These are phyloP conservation scores for Axilococcus clingmanii DNA, from an alignment of 139 green algal genomes.

Conservation along the genomic window DNA sequence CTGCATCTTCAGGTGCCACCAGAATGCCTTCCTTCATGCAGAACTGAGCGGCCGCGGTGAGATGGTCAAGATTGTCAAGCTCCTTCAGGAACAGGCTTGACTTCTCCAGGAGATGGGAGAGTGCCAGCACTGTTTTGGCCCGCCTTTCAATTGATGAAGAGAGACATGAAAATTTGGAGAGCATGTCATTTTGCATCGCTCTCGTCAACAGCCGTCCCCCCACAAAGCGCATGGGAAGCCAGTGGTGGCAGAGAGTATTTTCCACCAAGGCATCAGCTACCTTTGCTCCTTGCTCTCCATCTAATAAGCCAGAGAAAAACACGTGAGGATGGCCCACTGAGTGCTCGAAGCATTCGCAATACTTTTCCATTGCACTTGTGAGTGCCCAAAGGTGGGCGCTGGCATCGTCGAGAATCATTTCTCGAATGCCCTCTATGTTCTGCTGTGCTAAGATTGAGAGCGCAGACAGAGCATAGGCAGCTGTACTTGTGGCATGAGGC, in stretches of 20 bases:
- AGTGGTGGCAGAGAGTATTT: not conserved
- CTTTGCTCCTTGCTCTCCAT: not conserved
- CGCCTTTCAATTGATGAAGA: too few species aligned
- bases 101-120: too few species aligned
- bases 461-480: constrained; percentile 8
- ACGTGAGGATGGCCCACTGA: constrained; percentile 6
- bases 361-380: not conserved
- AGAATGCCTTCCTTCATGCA: too few species aligned
- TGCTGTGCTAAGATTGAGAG: constrained; percentile 3
- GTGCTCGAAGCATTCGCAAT: constrained; percentile 5
- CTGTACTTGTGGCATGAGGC: not conserved
- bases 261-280: not conserved
- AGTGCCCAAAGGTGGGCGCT: not conserved
- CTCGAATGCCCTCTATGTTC: constrained; percentile 1
- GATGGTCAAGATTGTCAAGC: too few species aligned
- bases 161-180: too few species aligned
- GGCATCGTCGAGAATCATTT: not conserved
- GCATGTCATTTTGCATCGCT: not conserved
- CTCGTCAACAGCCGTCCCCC: not conserved
- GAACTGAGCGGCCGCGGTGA: too few species aligned
- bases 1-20: too few species aligned
- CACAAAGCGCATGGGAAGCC: constrained; percentile 1
- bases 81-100: too few species aligned
- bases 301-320: not conserved
- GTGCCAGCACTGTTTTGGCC: too few species aligned